phyloP scores from a whole-genome alignment of 2,329 filamentous ascomycete species.

The Nemania bipapillata region DNA sequence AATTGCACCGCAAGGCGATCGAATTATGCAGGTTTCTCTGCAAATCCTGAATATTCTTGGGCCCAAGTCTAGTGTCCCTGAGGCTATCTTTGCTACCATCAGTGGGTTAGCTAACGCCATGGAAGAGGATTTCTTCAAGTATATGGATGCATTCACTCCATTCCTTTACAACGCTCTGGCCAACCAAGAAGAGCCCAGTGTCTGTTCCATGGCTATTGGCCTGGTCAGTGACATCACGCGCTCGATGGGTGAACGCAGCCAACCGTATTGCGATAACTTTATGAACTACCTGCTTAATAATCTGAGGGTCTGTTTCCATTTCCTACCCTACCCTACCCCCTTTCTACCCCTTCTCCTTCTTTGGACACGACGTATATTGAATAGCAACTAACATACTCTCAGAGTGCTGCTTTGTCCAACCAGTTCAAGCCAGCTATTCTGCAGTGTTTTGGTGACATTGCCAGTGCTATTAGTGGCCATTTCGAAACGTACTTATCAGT shows the following conservation, averaged over 20 bases:
- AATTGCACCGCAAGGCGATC: slow-evolving; percentile 87
- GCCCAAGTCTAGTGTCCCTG: slow-evolving; percentile 90
- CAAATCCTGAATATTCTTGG: slow-evolving; percentile 81
- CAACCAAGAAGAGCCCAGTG: slow-evolving; percentile 92
- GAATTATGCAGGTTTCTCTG: slow-evolving; percentile 90
- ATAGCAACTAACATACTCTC: slow-evolving; percentile 52
- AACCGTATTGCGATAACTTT: slow-evolving; percentile 95
- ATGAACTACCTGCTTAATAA: slow-evolving; percentile 98
- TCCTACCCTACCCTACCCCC: neutral
- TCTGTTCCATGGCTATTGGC: slow-evolving; percentile 97
- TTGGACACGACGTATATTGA: neutral
- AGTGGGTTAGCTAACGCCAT: slow-evolving; percentile 91
- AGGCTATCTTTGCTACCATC: slow-evolving; percentile 90
- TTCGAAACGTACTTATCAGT: slow-evolving; percentile 94
- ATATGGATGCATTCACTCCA: slow-evolving; percentile 94
- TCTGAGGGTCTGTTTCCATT: slow-evolving; percentile 70
- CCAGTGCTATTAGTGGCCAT: slow-evolving; percentile 87
- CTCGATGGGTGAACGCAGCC: slow-evolving; percentile 86
- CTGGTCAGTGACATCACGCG: slow-evolving; percentile 96
- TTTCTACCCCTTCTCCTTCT: neutral
- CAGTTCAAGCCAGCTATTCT: slow-evolving; percentile 98
- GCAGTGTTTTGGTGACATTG: slow-evolving; percentile 97
- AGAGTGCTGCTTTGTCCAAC: slow-evolving; percentile 88
- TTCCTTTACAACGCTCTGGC: slow-evolving; percentile 93
- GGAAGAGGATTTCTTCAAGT: slow-evolving; percentile 92